Base-by-base conservation (phyloP, 2,329 filamentous ascomycete genomes). In the Botrytis byssoidea region DNA sequence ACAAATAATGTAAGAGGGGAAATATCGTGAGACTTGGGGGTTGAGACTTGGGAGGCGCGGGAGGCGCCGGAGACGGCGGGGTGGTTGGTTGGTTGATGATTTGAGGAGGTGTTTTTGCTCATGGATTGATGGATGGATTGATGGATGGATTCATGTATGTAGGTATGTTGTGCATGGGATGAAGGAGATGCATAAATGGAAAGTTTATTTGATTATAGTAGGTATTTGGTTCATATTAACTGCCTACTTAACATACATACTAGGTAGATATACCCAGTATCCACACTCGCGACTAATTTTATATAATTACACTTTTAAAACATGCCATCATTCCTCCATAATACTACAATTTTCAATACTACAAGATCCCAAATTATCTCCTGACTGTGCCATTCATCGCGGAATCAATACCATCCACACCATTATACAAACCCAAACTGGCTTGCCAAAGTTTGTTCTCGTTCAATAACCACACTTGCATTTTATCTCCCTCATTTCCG, bases 391-490 rank as follows among this genome's bases (percentile, higher is more conserved):
- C 16, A 7, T 64, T 64, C 16, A 8, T 42, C 12, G 37, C 25
- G 40, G 61, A 67, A 51, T 51, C 55, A 35, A 35, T 55, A 10
- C 29, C 59, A 71, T 64, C 25, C 22, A 61, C 57, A n/a, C 60
- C 60, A 14, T 42, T 44, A 20, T 46, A n/a, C n/a, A 44, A 22
- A 22, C 32, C 71, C 57, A 73, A 55, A 25, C 57, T 63, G 7
- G 75, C 76, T 70, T 73, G 48, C 71, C 72, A 77, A 16, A 78
- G 40, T n/a, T 75, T 75, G 2, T 74, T 29, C 68, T 77, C 76
- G 42, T 74, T 77, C 63, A 77, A 71, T 16, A 78, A 44, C 63
- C 74, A 77, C 10, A 76, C 66, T 71, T 74, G 69, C 1, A 72
- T 73, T 22, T 70, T 71, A n/a, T 74, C 44, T 35, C 64, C 64